These are phyloP conservation scores for Lactarius pseudohatsudake DNA, from an alignment of 768 basidiomycete genomes.

Conservation along the genomic window DNA sequence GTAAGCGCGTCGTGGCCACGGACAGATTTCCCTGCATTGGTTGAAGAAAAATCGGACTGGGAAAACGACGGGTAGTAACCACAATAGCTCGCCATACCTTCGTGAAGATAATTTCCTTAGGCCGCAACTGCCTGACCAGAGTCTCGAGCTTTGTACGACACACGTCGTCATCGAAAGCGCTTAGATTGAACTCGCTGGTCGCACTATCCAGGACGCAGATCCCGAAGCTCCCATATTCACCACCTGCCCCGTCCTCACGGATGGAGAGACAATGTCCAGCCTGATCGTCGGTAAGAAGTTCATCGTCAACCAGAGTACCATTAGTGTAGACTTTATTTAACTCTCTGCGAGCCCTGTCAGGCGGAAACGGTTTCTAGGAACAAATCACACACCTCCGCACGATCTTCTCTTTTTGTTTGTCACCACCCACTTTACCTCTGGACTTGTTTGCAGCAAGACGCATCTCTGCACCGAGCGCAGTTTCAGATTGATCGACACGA, in stretches of 20 bases:
- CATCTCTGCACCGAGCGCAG: conserved; percentile 96
- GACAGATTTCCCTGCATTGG: conserved; percentile 75
- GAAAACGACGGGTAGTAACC: not conserved
- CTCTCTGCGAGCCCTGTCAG: conserved; percentile 49
- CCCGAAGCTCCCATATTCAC: conserved; percentile 64
- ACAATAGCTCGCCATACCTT: conserved; percentile 54
- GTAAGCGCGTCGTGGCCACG: conserved; percentile 73
- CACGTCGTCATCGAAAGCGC: conserved; percentile 87
- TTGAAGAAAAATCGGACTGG: conserved; percentile 6
- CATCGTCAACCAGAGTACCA: conserved; percentile 90
- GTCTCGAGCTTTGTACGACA: conserved; percentile 94
- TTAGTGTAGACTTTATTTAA: conserved; percentile 95
- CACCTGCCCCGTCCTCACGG: conserved; percentile 52
- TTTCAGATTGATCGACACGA: conserved; percentile 95
- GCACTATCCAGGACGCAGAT: conserved; percentile 91
- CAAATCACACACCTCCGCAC: conserved; percentile 61
- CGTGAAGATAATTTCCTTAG: conserved; percentile 87
- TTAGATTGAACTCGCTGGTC: conserved; percentile 92
- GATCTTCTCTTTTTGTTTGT: conserved; percentile 78
- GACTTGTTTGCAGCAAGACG: conserved; percentile 73
- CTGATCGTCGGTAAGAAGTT: conserved; percentile 87
- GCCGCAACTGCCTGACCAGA: conserved; percentile 83
- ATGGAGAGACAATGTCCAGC: conserved; percentile 94
- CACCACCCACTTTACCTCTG: conserved; percentile 44
- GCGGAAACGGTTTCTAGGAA: not conserved